Percentiles rank a stretch among this genome's conserved stretches.
Evolutionary conservation across 768 basidiomycete species (phyloP).

Genomic region (Mycena venus): DNA sequence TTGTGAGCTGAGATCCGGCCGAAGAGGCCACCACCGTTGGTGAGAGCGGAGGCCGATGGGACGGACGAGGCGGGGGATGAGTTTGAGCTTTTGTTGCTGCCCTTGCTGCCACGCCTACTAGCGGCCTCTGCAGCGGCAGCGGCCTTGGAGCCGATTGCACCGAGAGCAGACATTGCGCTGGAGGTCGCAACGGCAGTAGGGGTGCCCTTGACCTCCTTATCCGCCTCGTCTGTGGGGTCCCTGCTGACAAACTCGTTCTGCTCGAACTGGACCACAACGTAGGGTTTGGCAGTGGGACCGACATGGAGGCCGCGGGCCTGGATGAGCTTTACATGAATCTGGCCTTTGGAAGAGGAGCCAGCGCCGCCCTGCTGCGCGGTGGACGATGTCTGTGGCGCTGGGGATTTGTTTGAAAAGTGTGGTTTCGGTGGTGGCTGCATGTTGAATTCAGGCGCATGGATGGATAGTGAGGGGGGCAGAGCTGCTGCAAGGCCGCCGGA

Average conservation of each 20-base stretch:
- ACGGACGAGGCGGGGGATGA: constrained; percentile 49
- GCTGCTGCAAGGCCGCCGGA: constrained; percentile 64
- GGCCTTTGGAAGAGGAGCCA: constrained; percentile 63
- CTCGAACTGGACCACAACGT: constrained; percentile 98
- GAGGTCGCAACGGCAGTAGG: constrained; percentile 76
- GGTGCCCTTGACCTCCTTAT: constrained; percentile 90
- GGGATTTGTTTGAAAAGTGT: constrained; percentile 49
- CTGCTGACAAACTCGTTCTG: constrained; percentile 98
- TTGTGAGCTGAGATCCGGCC: constrained; percentile 82
- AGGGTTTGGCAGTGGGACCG: constrained; percentile 78
- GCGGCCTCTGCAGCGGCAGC: constrained; percentile 49
- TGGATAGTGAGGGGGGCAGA: constrained; percentile 72
- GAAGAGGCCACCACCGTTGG: constrained; percentile 63
- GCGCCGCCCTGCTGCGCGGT: constrained; percentile 50
- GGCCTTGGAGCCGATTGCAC: constrained; percentile 68
- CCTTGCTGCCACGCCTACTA: constrained; percentile 52
- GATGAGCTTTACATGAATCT: constrained; percentile 97
- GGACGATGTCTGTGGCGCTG: constrained; percentile 57
- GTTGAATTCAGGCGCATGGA: constrained; percentile 89
- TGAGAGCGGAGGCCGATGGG: constrained; percentile 42
- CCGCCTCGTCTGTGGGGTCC: constrained; percentile 86
- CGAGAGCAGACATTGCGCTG: constrained; percentile 75
- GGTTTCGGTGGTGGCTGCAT: constrained; percentile 75
- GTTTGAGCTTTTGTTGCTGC: constrained; percentile 58
- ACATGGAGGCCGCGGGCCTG: constrained; percentile 89